Conservation (phyloP, 176 grass and related monocot species). For the Ensete ventricosum region DNA sequence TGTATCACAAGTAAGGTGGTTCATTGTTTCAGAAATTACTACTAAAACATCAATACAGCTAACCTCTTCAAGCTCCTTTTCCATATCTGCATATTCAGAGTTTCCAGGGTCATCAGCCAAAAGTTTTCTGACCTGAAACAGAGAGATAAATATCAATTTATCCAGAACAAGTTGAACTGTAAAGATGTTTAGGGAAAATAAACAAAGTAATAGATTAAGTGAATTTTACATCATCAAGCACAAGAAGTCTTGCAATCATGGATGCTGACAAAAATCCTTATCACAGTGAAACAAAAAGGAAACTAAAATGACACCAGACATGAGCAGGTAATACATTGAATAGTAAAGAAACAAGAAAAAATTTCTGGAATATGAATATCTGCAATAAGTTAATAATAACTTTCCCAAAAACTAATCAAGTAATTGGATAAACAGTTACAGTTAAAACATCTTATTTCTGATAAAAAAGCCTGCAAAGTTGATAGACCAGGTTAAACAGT, state of each 20-base stretch:
- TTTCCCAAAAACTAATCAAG: no score
- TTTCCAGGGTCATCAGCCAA: slow-evolving; percentile 56
- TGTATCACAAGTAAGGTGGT: neutral
- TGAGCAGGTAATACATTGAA: neutral
- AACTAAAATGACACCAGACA: neutral
- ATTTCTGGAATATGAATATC: neutral
- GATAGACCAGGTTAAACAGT: no score
- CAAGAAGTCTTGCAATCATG: neutral
- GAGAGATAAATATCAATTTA: neutral
- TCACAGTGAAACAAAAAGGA: neutral
- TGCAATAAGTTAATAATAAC: no score
- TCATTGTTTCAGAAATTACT: neutral
- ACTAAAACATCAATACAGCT: slow-evolving; percentile 22
- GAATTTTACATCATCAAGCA: neutral
- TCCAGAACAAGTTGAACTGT: neutral
- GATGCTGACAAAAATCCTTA: neutral
- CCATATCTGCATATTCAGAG: slow-evolving; percentile 83
- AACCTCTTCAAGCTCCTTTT: slow-evolving; percentile 87
- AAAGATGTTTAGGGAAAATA: neutral
- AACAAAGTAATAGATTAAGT: neutral
- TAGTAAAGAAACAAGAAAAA: neutral
- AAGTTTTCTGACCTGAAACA: slow-evolving; percentile 57
- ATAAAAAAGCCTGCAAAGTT: no score
- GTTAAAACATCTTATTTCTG: no score
- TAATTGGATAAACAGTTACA: no score